Base-by-base conservation (phyloP, 805 yeast species). In the Ascoidea asiatica region DNA sequence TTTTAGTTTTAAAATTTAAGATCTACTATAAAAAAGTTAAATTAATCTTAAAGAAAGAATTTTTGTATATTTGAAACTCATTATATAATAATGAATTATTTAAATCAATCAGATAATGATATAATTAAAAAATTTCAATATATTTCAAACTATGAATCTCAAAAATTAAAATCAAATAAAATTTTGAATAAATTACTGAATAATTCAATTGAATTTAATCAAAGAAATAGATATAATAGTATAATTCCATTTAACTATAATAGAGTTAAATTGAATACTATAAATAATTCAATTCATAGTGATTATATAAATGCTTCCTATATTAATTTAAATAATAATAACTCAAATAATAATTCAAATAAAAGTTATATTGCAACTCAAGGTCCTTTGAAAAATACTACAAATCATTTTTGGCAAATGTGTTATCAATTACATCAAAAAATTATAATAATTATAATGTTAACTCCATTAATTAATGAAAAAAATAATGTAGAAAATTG, bases 381-480 rank as follows among this genome's bases (percentile, higher is more conserved):
- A 54, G 94, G 90, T 1, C 98, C 98, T 1, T 64, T 81, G n/a
- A 62, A 59, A 13, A 63, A 66, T 33, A 89, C 97, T 0, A 70
- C 75, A 49, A 76, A 76, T 3, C 95, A 92, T 58, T 90, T 92
- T 56, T 92, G 97, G 96, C 85, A 80, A 50, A 82, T 88, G 75
- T 72, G 85, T 11, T 69, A 75, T 42, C 75, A 80, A 41, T 72
- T 81, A 51, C 63, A 84, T 15, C 77, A 75, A 6, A 79, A 48
- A 81, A 48, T 65, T 6, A 70, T 77, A 3, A 73, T 75, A 1
- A 64, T 83, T 8, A 75, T 81, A 15, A 83, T 82, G 90, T 72
- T 83, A 36, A 82, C 94, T 0, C 86, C 92, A 0, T 60, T 85
- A 48, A 62, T 61, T 39, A 87, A 73, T 71, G 83, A 29, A 29